These are phyloP conservation scores for Ganoderma sinense DNA, from an alignment of 1,284 basidiomycete genomes.

Conservation along the genomic window DNA sequence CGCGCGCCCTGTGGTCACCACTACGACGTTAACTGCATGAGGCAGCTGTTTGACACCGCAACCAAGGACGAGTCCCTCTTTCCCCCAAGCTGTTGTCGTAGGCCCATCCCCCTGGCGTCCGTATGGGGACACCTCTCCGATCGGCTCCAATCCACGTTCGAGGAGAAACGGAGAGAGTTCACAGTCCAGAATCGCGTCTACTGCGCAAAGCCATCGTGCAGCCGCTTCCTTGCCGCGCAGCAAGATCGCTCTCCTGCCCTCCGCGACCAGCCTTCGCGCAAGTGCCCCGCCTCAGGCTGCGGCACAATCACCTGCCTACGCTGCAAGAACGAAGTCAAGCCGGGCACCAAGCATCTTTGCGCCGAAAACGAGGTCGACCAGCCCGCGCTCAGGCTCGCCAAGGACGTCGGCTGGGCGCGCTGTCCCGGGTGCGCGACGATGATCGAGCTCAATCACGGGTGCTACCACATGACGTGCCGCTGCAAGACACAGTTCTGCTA, in stretches of 20 bases:
- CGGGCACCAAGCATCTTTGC: slow-evolving; percentile 27
- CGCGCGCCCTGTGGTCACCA: slow-evolving; percentile 42
- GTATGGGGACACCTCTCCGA: slow-evolving; percentile 36
- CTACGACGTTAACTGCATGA: slow-evolving; percentile 43
- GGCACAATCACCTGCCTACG: slow-evolving; percentile 35
- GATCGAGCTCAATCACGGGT: slow-evolving; percentile 44
- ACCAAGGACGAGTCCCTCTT: slow-evolving; percentile 44
- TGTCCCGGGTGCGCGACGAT: slow-evolving; percentile 51
- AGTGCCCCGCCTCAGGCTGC: slow-evolving; percentile 30
- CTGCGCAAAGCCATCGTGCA: slow-evolving; percentile 44
- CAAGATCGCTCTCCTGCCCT: slow-evolving; percentile 7
- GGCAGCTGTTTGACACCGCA: slow-evolving; percentile 41
- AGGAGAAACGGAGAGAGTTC: slow-evolving; percentile 39
- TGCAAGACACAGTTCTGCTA: slow-evolving; percentile 48
- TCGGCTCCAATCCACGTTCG: slow-evolving; percentile 31
- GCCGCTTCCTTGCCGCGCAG: slow-evolving; percentile 43
- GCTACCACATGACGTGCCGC: slow-evolving; percentile 48
- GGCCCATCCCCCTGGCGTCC: slow-evolving; percentile 38
- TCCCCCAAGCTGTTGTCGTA: slow-evolving; percentile 50
- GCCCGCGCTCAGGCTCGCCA: slow-evolving; percentile 43
- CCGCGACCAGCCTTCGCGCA: neutral
- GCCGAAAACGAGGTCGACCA: slow-evolving; percentile 22
- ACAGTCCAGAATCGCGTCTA: slow-evolving; percentile 43
- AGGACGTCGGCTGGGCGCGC: slow-evolving; percentile 48
- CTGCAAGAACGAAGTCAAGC: slow-evolving; percentile 30